Evolutionary conservation across 345 rosid genomes (phyloP), one percentile per base, ranked within the genome.

Genomic region (Eucalyptus marginata): DNA sequence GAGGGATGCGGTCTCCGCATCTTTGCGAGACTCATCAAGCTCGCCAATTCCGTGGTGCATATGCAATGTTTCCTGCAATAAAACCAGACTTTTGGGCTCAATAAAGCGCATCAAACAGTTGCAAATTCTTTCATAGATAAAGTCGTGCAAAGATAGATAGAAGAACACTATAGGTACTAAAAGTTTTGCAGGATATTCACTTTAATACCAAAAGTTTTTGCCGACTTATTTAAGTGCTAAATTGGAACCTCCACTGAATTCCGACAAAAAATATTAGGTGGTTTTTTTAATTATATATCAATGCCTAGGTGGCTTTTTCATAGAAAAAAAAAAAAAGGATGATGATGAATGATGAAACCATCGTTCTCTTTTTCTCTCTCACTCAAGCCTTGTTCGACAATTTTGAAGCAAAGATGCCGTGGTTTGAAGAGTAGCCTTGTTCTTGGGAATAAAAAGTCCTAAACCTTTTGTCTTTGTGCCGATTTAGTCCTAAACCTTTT

Each of bases 41-140:
- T 36, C 51, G 87, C 88, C 87, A 43, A 89, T 91, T 56, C 51
- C 88, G 44, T 88, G 66, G 91, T 96, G 98, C 87, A 86, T 93
- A 92, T 96, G 98, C 91, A 96, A 90, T 88, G 98, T 95, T 92
- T 96, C 98, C 96, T 96, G 92, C 87, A 89, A 92, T 62, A 40
- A 40, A 86, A 49, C 66, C 56, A 24, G 71, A 54, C 43, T 40
- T 81, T 29, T 25, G 49, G 27, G 18, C 40, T 58, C 43, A 86
- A 22, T n/a, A 49, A 20, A 17, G 10, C 5, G 13, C 52, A 11
- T 5, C 50, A 58, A 46, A 68, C 24, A 49, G 17, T 66, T 43
- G 50, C 43, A 13, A 33, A 49, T 49, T 29, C 46, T 14, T 49
- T 25, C 83, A 24, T 76, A 20, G 83, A 20, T 76, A 36, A 76